Evolutionary conservation across 2,329 filamentous ascomycete species (phyloP).

Genomic region (Stagonosporopsis tanaceti): DNA sequence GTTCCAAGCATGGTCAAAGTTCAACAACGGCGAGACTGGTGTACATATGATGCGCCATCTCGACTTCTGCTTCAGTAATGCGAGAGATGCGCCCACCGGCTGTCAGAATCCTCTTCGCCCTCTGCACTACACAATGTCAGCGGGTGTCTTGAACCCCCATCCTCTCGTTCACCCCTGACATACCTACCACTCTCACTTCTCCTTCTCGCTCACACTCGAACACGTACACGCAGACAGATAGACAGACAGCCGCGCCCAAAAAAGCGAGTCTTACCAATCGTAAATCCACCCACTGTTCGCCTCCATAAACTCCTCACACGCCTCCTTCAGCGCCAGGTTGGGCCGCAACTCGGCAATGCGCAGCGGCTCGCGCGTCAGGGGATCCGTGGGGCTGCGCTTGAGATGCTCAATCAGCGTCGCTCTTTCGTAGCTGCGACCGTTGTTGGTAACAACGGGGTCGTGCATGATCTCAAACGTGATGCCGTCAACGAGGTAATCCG

Average conservation of each 20-base stretch:
- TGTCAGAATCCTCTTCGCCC: slow-evolving; percentile 35
- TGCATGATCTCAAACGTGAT: slow-evolving; percentile 78
- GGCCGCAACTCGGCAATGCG: slow-evolving; percentile 74
- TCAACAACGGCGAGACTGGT: not conserved
- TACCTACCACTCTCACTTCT: slow-evolving; percentile 22
- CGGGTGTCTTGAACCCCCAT: not conserved
- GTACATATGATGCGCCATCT: too few relatives aligned
- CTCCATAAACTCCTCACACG: slow-evolving; percentile 83
- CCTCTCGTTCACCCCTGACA: slow-evolving; percentile 2
- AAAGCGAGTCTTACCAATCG: slow-evolving; percentile 71
- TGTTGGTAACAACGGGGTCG: slow-evolving; percentile 76
- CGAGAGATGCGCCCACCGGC: slow-evolving; percentile 43
- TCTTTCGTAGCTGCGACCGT: slow-evolving; percentile 89
- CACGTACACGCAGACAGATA: too few relatives aligned
- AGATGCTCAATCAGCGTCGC: slow-evolving; percentile 87
- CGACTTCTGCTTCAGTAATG: not conserved
- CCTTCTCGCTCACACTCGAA: not conserved
- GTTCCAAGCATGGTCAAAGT: not conserved
- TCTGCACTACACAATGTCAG: slow-evolving; percentile 39
- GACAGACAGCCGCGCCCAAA: slow-evolving; percentile 8
- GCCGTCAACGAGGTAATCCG: slow-evolving; percentile 79
- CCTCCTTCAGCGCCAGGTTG: slow-evolving; percentile 81
- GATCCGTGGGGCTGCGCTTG: slow-evolving; percentile 76
- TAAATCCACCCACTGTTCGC: slow-evolving; percentile 86
- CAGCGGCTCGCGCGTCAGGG: slow-evolving; percentile 81